phyloP scores from a whole-genome alignment of 257 asterid genomes.

The Fraxinus excelsior region DNA sequence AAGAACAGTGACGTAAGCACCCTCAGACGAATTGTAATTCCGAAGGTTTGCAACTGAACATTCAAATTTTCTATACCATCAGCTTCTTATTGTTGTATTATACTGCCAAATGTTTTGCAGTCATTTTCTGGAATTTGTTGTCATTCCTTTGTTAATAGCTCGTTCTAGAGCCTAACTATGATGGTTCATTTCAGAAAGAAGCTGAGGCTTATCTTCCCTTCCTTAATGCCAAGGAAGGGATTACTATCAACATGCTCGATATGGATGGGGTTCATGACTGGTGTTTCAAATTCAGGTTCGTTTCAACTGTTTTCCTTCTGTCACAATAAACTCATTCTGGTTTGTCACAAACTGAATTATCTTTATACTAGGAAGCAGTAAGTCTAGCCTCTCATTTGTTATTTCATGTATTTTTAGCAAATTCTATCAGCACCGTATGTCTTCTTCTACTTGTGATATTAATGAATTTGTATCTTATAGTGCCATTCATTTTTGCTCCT shows the following conservation, averaged over 20 bases:
- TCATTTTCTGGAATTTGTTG: background rate
- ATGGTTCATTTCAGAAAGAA: background rate
- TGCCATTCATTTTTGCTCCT: too few species aligned
- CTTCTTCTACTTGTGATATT: too few species aligned
- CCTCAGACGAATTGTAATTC: constrained; percentile 8
- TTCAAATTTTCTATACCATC: background rate
- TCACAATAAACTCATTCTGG: background rate
- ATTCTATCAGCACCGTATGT: too few species aligned
- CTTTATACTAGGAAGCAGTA: background rate
- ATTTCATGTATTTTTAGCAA: background rate
- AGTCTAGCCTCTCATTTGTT: background rate
- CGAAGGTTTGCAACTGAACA: constrained; percentile 3
- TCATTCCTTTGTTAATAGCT: background rate
- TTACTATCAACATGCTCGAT: background rate
- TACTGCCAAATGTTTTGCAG: background rate
- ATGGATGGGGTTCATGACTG: constrained; percentile 61
- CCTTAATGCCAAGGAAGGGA: background rate
- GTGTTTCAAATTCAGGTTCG: constrained; percentile 32
- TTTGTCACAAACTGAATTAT: background rate
- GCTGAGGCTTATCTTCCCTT: background rate
- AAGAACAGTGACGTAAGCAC: constrained; percentile 9
- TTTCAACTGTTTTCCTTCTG: background rate
- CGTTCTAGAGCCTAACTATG: background rate
- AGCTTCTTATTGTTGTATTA: background rate
- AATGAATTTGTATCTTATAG: too few species aligned